These are phyloP conservation scores for Rhizopus delemar DNA, from an alignment of 371 early-diverging fungal genomes.

Conservation along the genomic window DNA sequence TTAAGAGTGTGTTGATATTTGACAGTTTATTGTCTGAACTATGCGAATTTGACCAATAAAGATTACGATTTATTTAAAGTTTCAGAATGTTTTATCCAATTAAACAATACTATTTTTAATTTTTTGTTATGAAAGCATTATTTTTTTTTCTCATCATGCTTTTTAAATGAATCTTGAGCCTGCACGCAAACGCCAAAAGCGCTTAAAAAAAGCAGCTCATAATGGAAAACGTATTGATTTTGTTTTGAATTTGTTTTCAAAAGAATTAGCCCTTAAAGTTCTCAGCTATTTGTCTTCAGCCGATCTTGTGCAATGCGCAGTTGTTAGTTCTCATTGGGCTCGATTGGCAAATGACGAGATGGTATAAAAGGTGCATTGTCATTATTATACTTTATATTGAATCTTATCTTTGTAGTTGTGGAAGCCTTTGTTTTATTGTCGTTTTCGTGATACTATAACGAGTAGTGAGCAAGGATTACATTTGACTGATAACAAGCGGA, in stretches of 20 bases:
- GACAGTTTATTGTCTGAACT: too few species aligned
- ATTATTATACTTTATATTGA: neutral
- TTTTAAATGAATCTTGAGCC: slow-evolving; percentile 6
- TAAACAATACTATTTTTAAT: neutral
- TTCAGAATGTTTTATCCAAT: neutral
- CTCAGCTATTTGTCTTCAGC: slow-evolving; percentile 42
- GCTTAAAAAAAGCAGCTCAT: neutral
- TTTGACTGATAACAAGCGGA: slow-evolving; percentile 7
- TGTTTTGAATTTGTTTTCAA: slow-evolving; percentile 32
- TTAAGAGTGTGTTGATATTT: too few species aligned
- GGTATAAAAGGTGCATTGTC: slow-evolving; percentile 23
- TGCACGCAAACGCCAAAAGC: slow-evolving; percentile 14
- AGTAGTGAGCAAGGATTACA: neutral
- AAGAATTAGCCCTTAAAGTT: slow-evolving; percentile 49
- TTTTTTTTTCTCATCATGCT: slow-evolving; percentile 1
- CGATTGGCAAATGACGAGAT: slow-evolving; percentile 49
- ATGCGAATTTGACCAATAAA: too few species aligned
- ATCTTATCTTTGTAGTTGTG: slow-evolving; percentile 39
- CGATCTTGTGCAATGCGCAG: slow-evolving; percentile 48
- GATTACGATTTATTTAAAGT: neutral
- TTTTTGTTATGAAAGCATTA: slow-evolving; percentile 1
- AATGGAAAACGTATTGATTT: slow-evolving; percentile 28
- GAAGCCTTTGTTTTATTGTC: slow-evolving; percentile 44
- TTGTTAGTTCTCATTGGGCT: slow-evolving; percentile 43
- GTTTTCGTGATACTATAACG: slow-evolving; percentile 28